Base-by-base conservation (phyloP, 352 stramenopile genomes). In the Globisporangium sylvaticum region DNA sequence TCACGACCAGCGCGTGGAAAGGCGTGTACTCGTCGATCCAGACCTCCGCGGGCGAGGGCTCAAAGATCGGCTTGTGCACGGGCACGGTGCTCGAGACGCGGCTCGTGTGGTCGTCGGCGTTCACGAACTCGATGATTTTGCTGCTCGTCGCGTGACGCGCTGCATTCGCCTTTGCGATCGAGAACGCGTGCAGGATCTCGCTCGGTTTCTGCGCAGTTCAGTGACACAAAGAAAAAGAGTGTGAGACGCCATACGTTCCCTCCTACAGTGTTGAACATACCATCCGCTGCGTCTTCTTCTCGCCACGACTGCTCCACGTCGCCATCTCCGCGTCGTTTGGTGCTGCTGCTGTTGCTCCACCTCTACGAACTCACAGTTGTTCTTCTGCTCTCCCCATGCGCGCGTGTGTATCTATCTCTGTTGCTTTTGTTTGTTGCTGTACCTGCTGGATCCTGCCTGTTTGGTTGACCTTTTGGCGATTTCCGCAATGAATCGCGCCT, bases 1-100 rank as follows among this genome's bases (percentile, higher is more conserved):
- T 96, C 62, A 94, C 79, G 9, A 73, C 80, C 59, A 93, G 73
- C 10, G 75, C 73, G 27, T 95, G 70, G 70, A 98, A 98, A 4
- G 93, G 88, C 48, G 84, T 91, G 76, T 98, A 98, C 65, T 98
- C 86, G 58, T 96, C 87, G 69, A 98, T 98, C 74, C 92, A 89
- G 56, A 98, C 76, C 44, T 91, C 79, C 0, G 78, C 71, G 0
- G 94, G 93, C 34, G 72, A 80, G 8, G 93, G 79, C 57, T 97
- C 83, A 58, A 98, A 98, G 48, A 98, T 70, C 31, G 92, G 91
- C 57, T 87, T 79, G 58, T 96, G 87, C 42, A 97, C 60, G 0
- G 90, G 87, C 27, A 98, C 92, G 10, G 67, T 52, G 71, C 80
- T 92, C 12, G 82, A 78, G 9, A 88, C 68, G 58, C 73, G 78